A percentile compares a stretch with the other conserved stretches of the same genome.
Evolutionary conservation across 23 red algal species (phyloP).

Genomic region (Chondrus crispus): DNA sequence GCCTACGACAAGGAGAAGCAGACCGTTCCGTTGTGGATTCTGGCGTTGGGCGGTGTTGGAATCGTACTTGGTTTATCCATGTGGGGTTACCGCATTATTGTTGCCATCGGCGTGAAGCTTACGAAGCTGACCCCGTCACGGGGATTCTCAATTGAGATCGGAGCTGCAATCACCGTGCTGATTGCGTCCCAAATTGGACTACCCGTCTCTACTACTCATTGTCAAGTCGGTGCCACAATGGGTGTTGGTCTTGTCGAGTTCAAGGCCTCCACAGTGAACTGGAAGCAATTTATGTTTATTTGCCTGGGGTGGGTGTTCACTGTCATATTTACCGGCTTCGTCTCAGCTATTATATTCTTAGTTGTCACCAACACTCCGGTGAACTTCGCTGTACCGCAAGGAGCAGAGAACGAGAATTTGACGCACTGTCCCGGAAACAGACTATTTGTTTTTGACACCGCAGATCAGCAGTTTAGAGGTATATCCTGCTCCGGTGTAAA

Average conservation of each 20-base stretch:
- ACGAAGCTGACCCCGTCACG: slow-evolving; percentile 93
- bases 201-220: slow-evolving; percentile 97
- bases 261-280: slow-evolving; percentile 75
- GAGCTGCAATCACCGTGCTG: slow-evolving; percentile 86
- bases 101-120: slow-evolving; percentile 93
- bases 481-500: slow-evolving; percentile 60
- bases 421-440: slow-evolving; percentile 63
- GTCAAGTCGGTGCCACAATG: slow-evolving; percentile 81
- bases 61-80: slow-evolving; percentile 83
- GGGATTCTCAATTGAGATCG: slow-evolving; percentile 95
- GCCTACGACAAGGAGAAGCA: slow-evolving; percentile 1
- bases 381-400: slow-evolving; percentile 8
- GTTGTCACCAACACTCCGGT: slow-evolving; percentile 38
- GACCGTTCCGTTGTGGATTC: slow-evolving; percentile 76
- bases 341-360: slow-evolving; percentile 54
- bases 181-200: slow-evolving; percentile 86
- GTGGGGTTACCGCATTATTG: slow-evolving; percentile 93
- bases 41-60: slow-evolving; percentile 85
- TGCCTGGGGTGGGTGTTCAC: slow-evolving; percentile 82
- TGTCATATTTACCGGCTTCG: slow-evolving; percentile 46
- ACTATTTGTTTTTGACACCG: slow-evolving; percentile 42
- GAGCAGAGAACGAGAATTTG: neutral
- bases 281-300: slow-evolving; percentile 84
- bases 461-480: slow-evolving; percentile 32
- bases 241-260: slow-evolving; percentile 78